Base-by-base conservation (phyloP, 2,329 filamentous ascomycete genomes). In the Xylaria sp. region DNA sequence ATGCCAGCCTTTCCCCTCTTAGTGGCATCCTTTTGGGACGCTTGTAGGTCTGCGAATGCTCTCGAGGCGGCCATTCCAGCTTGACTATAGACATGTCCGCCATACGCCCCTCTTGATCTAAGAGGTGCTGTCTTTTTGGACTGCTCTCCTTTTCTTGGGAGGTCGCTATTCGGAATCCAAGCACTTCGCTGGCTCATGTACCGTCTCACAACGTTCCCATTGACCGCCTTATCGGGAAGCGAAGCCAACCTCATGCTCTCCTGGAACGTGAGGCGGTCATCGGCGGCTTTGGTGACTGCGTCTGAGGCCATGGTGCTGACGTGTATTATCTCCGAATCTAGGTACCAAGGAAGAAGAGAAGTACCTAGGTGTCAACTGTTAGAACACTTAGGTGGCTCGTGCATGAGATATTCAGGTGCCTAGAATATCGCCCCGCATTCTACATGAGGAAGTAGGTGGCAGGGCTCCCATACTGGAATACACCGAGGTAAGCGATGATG, bases 81-180 rank as follows among this genome's bases (percentile, higher is more conserved):
- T 59, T 79, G 77, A 4, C 69, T 69, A 52, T 76, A 78, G 7
- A 78, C 75, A 60, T 77, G 73, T 1, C 76, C 77, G 19, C 77
- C 77, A 58, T 70, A 79, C 2, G 74, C 70, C 1, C 63, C 48
- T 39, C 54, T 43, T 13, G 24, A 44, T 8, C n/a, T 52, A 11
- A 29, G n/a, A 24, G 2, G 5, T 9, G 18, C 9, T 18, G 42
- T 40, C 2, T 5, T n/a, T 5, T 52, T 44, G 13, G 9, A 8
- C 9, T 18, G 29, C 42, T 49, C 53, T 18, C 51, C 58, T 2
- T 52, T 18, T 34, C 59, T 44, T 7, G 52, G 42, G 4, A 72
- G 46, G 38, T 75, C 73, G 5, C 53, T 51, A 1, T 69, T 69
- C 0, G 71, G 66, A 38, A 68, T 47, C 63, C 71, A 74, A 1